Conservation (phyloP, 305 asterid species). For the Petunia hybrid region DNA sequence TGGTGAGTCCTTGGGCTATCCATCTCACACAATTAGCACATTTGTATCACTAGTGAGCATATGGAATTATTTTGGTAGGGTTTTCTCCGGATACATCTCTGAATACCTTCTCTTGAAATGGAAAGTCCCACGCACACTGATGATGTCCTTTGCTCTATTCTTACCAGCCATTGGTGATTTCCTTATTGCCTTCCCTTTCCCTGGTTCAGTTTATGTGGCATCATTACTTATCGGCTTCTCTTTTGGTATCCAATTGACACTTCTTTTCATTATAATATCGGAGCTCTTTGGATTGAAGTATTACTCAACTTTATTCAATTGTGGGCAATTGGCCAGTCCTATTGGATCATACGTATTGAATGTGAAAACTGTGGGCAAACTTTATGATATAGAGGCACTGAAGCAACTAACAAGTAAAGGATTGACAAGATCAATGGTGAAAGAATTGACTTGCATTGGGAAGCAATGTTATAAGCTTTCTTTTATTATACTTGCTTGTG, state of each 20-base stretch:
- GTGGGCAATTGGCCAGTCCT: slow-evolving; percentile 57
- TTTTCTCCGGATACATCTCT: slow-evolving; percentile 47
- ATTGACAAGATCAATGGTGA: slow-evolving; percentile 47
- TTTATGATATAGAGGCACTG: slow-evolving; percentile 57
- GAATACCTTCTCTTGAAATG: slow-evolving; percentile 43
- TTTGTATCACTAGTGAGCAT: slow-evolving; percentile 61
- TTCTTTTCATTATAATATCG: slow-evolving; percentile 48
- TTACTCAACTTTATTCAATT: slow-evolving; percentile 54
- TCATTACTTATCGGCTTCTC: slow-evolving; percentile 53
- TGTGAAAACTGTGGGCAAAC: slow-evolving; percentile 49
- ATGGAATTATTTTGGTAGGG: slow-evolving; percentile 60
- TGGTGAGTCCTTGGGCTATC: slow-evolving; percentile 60
- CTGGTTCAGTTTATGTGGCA: slow-evolving; percentile 47
- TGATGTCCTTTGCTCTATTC: slow-evolving; percentile 51
- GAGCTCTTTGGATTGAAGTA: slow-evolving; percentile 54
- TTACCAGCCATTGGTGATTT: slow-evolving; percentile 49
- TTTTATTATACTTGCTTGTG: slow-evolving; percentile 50
- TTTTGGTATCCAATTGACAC: slow-evolving; percentile 47
- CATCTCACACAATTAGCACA: slow-evolving; percentile 43
- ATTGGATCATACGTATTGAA: slow-evolving; percentile 55
- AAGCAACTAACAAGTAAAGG: slow-evolving; percentile 47
- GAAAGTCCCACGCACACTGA: slow-evolving; percentile 49
- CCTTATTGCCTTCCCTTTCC: slow-evolving; percentile 48
- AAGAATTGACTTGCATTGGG: slow-evolving; percentile 54
- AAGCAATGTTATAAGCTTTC: slow-evolving; percentile 47